Percentiles rank a stretch among this genome's conserved stretches.
These are phyloP conservation scores for Xenosphaeropsis pyriputrescens DNA, from an alignment of 2,329 filamentous ascomycete genomes.

Conservation along the genomic window DNA sequence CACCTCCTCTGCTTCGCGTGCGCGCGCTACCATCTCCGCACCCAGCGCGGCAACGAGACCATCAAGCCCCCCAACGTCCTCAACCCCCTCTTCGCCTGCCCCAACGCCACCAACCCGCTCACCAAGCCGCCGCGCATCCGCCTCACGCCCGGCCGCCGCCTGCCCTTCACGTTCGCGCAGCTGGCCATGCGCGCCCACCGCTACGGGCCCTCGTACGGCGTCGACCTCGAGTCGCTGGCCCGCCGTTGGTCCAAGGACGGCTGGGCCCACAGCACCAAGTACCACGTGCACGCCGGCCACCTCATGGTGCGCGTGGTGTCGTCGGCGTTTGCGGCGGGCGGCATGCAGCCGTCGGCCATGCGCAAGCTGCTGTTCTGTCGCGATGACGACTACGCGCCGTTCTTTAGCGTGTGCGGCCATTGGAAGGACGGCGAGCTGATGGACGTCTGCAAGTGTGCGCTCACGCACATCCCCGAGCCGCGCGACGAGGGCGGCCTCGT, in stretches of 20 bases:
- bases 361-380: conserved; percentile 42
- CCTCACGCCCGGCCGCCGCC: conserved; percentile 35
- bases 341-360: conserved; percentile 32
- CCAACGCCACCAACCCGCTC: conserved; percentile 31
- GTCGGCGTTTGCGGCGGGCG: conserved; percentile 33
- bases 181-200: conserved; percentile 32
- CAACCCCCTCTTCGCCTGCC: conserved; percentile 41
- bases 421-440: conserved; percentile 47
- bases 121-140: conserved; percentile 31
- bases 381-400: conserved; percentile 41
- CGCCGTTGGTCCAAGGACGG: conserved; percentile 32
- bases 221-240: conserved; percentile 27
- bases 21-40: conserved; percentile 36
- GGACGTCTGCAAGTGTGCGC: conserved; percentile 43
- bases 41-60: conserved; percentile 33
- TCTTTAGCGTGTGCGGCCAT: conserved; percentile 46
- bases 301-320: conserved; percentile 43
- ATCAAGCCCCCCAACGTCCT: conserved; percentile 35
- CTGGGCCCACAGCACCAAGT: conserved; percentile 41
- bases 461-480: conserved; percentile 36
- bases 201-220: conserved; percentile 30
- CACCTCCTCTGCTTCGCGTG: conserved; percentile 46
- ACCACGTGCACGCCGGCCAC: conserved; percentile 33
- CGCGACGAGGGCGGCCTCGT: conserved; percentile 23
- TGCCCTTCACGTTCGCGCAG: conserved; percentile 44